Conservation (phyloP, 495 filamentous ascomycete genomes). For the Penicillium macrosclerotiorum region DNA sequence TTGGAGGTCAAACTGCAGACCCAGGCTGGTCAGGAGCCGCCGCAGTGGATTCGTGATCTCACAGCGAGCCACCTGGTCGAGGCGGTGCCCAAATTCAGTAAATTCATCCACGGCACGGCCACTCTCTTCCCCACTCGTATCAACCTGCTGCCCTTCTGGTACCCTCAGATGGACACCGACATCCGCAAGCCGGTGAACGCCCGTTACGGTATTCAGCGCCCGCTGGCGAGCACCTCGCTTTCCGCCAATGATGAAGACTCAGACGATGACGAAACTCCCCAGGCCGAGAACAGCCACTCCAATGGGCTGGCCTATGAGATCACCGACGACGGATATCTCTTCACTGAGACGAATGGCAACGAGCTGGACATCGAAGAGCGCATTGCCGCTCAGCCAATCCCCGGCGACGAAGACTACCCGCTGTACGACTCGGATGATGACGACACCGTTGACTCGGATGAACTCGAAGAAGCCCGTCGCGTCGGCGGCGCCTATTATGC, state of each 20-base stretch:
- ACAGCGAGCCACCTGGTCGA: constrained; percentile 93
- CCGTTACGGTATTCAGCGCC: constrained; percentile 83
- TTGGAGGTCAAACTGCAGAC: constrained; percentile 98
- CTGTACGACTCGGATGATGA: constrained; percentile 86
- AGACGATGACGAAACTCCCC: constrained; percentile 54
- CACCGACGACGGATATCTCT: constrained; percentile 28
- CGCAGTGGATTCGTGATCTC: constrained; percentile 91
- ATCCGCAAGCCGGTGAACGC: constrained; percentile 90
- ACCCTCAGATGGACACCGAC: constrained; percentile 96
- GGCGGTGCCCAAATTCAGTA: constrained; percentile 97
- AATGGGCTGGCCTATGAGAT: constrained; percentile 15
- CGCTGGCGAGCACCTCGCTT: constrained; percentile 66
- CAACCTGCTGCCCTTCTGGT: constrained; percentile 92
- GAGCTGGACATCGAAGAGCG: constrained; percentile 75
- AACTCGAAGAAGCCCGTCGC: constrained; percentile 68
- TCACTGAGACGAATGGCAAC: constrained; percentile 44
- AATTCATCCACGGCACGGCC: constrained; percentile 96
- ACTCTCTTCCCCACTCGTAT: constrained; percentile 84
- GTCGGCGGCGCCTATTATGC: constrained; percentile 72
- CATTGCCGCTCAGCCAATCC: constrained; percentile 56
- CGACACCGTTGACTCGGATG: constrained; percentile 64
- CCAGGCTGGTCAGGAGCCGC: constrained; percentile 93
- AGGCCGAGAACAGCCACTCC: not conserved
- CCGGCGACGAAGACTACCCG: constrained; percentile 69
- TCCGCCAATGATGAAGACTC: constrained; percentile 73